Evolutionary conservation across 805 yeast genomes (phyloP), one percentile per base, ranked within the genome.

Genomic region (Candida ipomoeae): DNA sequence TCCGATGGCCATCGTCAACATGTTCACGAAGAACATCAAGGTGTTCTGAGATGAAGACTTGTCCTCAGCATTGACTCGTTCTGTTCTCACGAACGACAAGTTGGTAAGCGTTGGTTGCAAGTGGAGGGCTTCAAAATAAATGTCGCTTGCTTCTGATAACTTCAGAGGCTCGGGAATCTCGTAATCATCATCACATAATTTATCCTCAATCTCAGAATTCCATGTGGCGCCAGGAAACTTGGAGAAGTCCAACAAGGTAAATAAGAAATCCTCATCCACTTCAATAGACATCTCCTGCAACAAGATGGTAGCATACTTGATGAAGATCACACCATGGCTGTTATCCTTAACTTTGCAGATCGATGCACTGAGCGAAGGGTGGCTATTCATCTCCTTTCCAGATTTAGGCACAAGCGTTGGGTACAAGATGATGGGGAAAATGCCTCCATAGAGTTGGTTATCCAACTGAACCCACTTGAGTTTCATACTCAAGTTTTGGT

Each of bases 391-490:
- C 60, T 92, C 98, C 55, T 81, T 80, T 3, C 85, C 81, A 0
- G 89, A 84, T 60, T 89, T 87, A 1, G 97, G 96, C 44, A 94
- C 80, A 8, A 89, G 90, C 2, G 90, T 85, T 3, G 99, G 99
- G 63, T 89, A 95, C 8, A 94, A 56, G 11, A 94, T 74, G 49
- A 91, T 92, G 2, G 97, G 97, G 69, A 79, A 94, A 1, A 85
- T 79, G 11, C 96, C 87, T 3, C 96, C 96, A 60, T 83, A 89
- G 44, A 92, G 69, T 63, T 90, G 96, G 61, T 94, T 92, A 65
- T 94, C 99, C 44, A 92, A 76, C 66, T 94, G 99, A 32, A 94
- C 72, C 99, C 99, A 95, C 62, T 92, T 91, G 59, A 91, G 67
- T 62, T 89, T 90, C 69, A 84, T 70, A 55, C 91, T 82, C 40